These are phyloP conservation scores for Ogataea minuta DNA, from an alignment of 805 yeast genomes.

Conservation along the genomic window DNA sequence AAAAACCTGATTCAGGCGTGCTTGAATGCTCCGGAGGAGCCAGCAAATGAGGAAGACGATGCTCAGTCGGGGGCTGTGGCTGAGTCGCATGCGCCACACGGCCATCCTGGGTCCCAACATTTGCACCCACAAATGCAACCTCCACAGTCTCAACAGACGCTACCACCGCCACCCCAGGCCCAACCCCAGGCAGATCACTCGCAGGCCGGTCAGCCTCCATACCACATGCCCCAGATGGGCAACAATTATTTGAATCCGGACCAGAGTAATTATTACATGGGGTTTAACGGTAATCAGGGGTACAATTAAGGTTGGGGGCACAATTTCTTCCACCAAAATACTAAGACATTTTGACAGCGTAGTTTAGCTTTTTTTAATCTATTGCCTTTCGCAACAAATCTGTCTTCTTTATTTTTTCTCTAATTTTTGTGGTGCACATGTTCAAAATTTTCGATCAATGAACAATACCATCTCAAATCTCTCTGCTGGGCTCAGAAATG, in stretches of 20 bases:
- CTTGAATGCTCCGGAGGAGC: conserved; percentile 92
- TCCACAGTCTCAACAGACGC: conserved; percentile 33
- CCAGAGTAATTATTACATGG: conserved; percentile 29
- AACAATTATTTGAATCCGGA: conserved; percentile 28
- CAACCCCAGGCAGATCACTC: conserved; percentile 24
- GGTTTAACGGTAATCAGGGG: conserved; percentile 30
- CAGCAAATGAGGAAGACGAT: conserved; percentile 58
- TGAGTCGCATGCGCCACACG: conserved; percentile 23
- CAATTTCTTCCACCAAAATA: background rate
- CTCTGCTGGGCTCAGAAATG: conserved; percentile 39
- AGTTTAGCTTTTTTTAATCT: conserved; percentile 3
- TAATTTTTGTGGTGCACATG: conserved; percentile 7
- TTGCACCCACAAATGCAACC: conserved; percentile 36
- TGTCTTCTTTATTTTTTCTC: background rate
- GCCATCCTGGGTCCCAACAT: conserved; percentile 27
- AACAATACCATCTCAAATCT: conserved; percentile 37
- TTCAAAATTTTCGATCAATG: conserved; percentile 7
- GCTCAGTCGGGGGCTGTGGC: conserved; percentile 18
- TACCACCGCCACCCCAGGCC: conserved; percentile 28
- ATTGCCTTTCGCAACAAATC: conserved; percentile 7
- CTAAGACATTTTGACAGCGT: conserved; percentile 12
- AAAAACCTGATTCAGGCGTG: conserved; percentile 96
- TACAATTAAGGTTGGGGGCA: conserved; percentile 19
- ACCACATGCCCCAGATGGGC: conserved; percentile 28
- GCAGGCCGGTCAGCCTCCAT: conserved; percentile 24